These are phyloP conservation scores for Ilyonectria robusta DNA, from an alignment of 2,329 filamentous ascomycete genomes.

Conservation along the genomic window DNA sequence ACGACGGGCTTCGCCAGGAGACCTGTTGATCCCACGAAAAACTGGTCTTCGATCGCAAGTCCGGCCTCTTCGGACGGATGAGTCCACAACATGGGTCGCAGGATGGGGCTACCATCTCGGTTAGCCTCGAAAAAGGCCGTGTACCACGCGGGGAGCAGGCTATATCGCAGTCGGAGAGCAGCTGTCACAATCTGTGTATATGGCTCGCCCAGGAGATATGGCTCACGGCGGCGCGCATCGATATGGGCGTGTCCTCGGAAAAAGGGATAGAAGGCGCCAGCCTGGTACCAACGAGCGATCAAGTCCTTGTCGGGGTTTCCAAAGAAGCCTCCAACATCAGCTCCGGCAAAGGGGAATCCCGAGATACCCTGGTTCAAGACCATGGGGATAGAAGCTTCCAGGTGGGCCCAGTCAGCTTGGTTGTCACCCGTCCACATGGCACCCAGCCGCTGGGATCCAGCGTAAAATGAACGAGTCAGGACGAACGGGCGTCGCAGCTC, in stretches of 20 bases:
- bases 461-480: slow-evolving; percentile 91
- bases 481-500: slow-evolving; percentile 91
- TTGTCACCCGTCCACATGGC: slow-evolving; percentile 99
- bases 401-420: slow-evolving; percentile 91
- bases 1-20: slow-evolving; percentile 94
- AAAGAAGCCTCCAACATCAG: slow-evolving; percentile 98
- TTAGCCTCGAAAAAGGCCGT: slow-evolving; percentile 95
- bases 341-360: slow-evolving; percentile 93
- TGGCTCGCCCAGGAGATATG: slow-evolving; percentile 88
- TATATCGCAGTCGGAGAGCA: slow-evolving; percentile 89
- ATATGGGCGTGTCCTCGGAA: slow-evolving; percentile 98
- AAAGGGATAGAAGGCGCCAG: slow-evolving; percentile 97
- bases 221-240: slow-evolving; percentile 93
- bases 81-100: slow-evolving; percentile 93
- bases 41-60: slow-evolving; percentile 92
- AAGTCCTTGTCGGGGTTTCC: slow-evolving; percentile 96
- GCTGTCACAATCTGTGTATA: slow-evolving; percentile 90
- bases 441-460: slow-evolving; percentile 89
- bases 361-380: slow-evolving; percentile 91
- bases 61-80: slow-evolving; percentile 88
- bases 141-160: slow-evolving; percentile 93
- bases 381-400: slow-evolving; percentile 94
- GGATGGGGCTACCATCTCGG: slow-evolving; percentile 85
- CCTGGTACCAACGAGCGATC: slow-evolving; percentile 94
- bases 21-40: slow-evolving; percentile 91